Evolutionary conservation across 768 basidiomycete genomes (phyloP).

Genomic region (Xanthoconium stramineum): DNA sequence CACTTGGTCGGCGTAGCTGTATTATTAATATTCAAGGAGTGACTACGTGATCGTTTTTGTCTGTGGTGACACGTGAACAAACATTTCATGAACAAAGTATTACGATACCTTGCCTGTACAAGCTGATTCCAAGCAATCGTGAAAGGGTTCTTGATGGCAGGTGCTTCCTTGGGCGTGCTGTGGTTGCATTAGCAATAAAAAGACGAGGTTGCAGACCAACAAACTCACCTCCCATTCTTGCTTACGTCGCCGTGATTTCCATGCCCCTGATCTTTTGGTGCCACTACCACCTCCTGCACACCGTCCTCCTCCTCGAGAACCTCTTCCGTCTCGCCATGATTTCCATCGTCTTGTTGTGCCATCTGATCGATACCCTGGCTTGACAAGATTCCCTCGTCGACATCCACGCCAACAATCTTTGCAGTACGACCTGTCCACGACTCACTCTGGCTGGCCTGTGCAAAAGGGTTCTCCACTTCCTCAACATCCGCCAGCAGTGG

Average conservation of each 20-base stretch:
- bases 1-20: constrained; percentile 22
- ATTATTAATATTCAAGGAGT: constrained; percentile 13
- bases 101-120: constrained; percentile 12
- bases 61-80: constrained; percentile 9
- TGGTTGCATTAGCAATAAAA: not conserved
- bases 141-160: constrained; percentile 16
- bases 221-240: not conserved
- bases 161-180: constrained; percentile 4
- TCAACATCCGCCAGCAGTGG: constrained; percentile 10
- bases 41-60: constrained; percentile 24
- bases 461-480: constrained; percentile 25
- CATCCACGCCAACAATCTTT: constrained; percentile 25
- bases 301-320: constrained; percentile 5
- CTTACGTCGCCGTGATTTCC: not conserved
- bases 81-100: not conserved
- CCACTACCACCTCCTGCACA: not conserved
- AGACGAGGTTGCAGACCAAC: not conserved
- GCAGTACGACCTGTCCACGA: constrained; percentile 7
- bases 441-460: constrained; percentile 14
- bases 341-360: constrained; percentile 17
- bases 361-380: constrained; percentile 35
- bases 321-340: constrained; percentile 17
- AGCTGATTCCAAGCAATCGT: constrained; percentile 21
- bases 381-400: constrained; percentile 29
- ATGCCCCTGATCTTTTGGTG: not conserved